Evolutionary conservation across 2,329 filamentous ascomycete genomes (phyloP), one percentile per base, ranked within the genome.

Genomic region (Stagonosporopsis rhizophila): DNA sequence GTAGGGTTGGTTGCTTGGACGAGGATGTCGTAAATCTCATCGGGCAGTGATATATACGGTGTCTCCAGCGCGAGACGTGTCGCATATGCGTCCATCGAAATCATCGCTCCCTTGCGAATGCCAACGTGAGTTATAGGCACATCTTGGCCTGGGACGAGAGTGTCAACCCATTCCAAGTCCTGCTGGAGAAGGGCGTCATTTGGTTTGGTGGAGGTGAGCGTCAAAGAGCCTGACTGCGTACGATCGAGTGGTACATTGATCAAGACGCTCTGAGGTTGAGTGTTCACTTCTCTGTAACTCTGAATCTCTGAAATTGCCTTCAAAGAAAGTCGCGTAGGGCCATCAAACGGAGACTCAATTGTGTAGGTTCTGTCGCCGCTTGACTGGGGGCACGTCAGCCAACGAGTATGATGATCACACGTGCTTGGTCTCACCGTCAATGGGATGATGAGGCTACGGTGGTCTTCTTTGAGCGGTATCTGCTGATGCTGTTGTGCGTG

Each of bases 101-200:
- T n/a, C 52, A 59, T 62, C 4, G 54, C 62, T 25, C 62, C 64
- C 38, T 58, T 65, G 7, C 65, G 61, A 2, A 67, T 37, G 7
- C 60, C 59, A 6, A 64, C n/a, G 23, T 59, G 39, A 5, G 46
- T 44, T 2, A 64, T 39, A 2, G 54, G 48, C 12, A 68, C 50
- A 9, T 55, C 22, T 27, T 40, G 22, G 39, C 56, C 56, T 12
- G 56, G 56, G 17, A 23, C 12, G 17, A 19, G 23, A 11, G 52
- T 59, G 20, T 56, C 39, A 22, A 38, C 20, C 52, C 56, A 59
- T 2, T 40, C 12, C 14, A 44, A 28, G 7, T 41, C 42, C 42
- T 52, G 41, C 20, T 46, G 41, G 8, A 46, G 4, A 15, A n/a
- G 41, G 38, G 12, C 32, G n/a, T 32, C 30, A 17, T n/a, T 51